Percentiles rank a stretch among this genome's conserved stretches.
These are phyloP conservation scores for Polychaeton citri DNA, from an alignment of 2,329 filamentous ascomycete species.

Conservation along the genomic window DNA sequence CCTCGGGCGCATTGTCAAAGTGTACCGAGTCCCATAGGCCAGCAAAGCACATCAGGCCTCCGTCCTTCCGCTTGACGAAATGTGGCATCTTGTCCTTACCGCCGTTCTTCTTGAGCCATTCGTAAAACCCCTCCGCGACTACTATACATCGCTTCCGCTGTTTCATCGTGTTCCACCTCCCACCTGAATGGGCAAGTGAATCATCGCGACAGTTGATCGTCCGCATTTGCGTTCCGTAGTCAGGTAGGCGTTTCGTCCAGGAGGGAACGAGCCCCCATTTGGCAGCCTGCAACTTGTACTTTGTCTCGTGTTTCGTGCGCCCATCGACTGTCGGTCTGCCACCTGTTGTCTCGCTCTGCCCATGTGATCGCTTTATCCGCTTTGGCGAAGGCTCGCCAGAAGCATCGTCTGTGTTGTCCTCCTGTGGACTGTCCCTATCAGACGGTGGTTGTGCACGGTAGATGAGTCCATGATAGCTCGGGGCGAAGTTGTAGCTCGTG, in stretches of 20 bases:
- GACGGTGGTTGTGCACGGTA: constrained; percentile 60
- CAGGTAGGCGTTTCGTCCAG: constrained; percentile 77
- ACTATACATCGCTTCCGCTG: constrained; percentile 76
- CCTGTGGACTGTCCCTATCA: constrained; percentile 29
- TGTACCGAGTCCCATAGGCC: constrained; percentile 83
- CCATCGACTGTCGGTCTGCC: constrained; percentile 6
- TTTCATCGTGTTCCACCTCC: constrained; percentile 92
- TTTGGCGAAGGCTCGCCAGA: constrained; percentile 13
- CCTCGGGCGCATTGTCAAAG: constrained; percentile 53
- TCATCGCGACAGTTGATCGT: constrained; percentile 95
- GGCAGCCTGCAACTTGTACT: constrained; percentile 81
- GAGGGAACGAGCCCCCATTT: constrained; percentile 92
- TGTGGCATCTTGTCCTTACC: constrained; percentile 74
- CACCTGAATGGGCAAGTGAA: constrained; percentile 58
- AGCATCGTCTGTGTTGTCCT: constrained; percentile 9
- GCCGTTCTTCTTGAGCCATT: constrained; percentile 75
- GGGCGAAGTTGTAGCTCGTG: constrained; percentile 85
- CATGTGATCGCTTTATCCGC: constrained; percentile 11
- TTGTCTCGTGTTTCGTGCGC: constrained; percentile 27
- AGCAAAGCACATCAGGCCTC: constrained; percentile 73
- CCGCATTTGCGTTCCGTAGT: constrained; percentile 64
- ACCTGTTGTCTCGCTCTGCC: constrained; percentile 4
- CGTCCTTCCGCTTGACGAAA: constrained; percentile 70
- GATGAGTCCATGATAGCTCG: constrained; percentile 71
- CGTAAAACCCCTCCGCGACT: constrained; percentile 84